Conservation (phyloP, 192 early-diverging fungal species). For the Coemansia sp. region DNA sequence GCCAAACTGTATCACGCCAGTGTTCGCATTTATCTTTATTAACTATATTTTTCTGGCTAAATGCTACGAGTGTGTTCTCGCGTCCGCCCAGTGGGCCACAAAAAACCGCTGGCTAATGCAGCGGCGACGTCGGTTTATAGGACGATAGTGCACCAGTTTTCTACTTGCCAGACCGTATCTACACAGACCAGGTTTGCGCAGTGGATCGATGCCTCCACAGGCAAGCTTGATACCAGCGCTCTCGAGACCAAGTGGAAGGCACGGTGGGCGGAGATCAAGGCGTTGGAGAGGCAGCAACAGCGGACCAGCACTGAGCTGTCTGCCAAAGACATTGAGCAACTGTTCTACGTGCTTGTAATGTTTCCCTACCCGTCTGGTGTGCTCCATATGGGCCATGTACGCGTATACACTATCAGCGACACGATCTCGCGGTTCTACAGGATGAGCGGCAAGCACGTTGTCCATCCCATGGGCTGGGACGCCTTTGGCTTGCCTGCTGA, state of each 20-base stretch:
- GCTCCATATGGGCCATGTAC: constrained; percentile 95
- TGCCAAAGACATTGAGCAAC: constrained; percentile 45
- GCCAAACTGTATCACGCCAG: too few relatives aligned
- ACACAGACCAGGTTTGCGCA: constrained; percentile 23
- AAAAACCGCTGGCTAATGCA: too few relatives aligned
- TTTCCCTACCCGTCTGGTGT: constrained; percentile 94
- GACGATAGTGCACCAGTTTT: neutral
- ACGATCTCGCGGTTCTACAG: constrained; percentile 75
- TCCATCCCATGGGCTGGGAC: constrained; percentile 98
- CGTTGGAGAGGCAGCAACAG: neutral
- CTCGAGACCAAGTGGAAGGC: constrained; percentile 69
- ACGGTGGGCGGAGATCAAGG: constrained; percentile 45
- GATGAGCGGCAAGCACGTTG: constrained; percentile 75
- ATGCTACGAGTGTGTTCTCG: constrained; percentile 9
- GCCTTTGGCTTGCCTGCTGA: constrained; percentile 98
- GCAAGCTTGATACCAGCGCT: constrained; percentile 56
- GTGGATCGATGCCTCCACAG: constrained; percentile 43
- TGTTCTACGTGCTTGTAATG: constrained; percentile 89
- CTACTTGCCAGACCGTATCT: constrained; percentile 1
- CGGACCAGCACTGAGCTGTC: constrained; percentile 6
- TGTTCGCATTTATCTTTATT: neutral
- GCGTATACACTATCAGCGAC: constrained; percentile 96
- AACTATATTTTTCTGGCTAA: neutral
- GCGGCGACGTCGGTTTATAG: neutral
- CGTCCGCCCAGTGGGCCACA: constrained; percentile 4